Conservation (phyloP, 345 rosid genomes). For the Rhodamnia argentea region DNA sequence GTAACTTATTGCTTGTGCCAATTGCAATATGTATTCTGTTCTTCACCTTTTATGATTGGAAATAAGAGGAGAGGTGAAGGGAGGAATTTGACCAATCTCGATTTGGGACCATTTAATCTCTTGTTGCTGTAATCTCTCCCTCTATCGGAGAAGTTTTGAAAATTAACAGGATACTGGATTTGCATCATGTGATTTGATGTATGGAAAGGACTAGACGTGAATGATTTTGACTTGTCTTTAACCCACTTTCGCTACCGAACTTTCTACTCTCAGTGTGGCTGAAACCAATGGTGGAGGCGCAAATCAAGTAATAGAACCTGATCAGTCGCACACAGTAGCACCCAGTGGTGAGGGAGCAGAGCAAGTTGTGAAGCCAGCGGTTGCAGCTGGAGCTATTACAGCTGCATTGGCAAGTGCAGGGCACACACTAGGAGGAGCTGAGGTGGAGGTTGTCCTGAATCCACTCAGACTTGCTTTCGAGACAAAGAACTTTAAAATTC, state of each 20-base stretch:
- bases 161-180: not conserved
- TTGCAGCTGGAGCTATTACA: slow-evolving; percentile 25
- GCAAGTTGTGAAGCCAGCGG: slow-evolving; percentile 27
- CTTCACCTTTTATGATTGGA: not conserved
- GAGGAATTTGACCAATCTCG: not conserved
- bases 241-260: not conserved
- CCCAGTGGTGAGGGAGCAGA: slow-evolving; percentile 26
- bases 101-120: not conserved
- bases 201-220: not conserved
- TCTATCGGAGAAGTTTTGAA: not conserved
- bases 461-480: slow-evolving; percentile 91
- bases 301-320: slow-evolving; percentile 29
- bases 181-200: not conserved
- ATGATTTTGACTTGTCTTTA: not conserved
- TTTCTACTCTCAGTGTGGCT: slow-evolving; percentile 33
- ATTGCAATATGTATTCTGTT: not conserved
- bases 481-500: slow-evolving; percentile 76
- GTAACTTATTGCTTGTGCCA: not conserved
- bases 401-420: slow-evolving; percentile 76
- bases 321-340: slow-evolving; percentile 17
- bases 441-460: slow-evolving; percentile 81
- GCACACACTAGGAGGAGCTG: slow-evolving; percentile 64
- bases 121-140: not conserved
- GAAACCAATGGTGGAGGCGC: slow-evolving; percentile 48
- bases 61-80: not conserved